Conservation (phyloP, 148 eudicot genomes). For the Selenicereus undatus region DNA sequence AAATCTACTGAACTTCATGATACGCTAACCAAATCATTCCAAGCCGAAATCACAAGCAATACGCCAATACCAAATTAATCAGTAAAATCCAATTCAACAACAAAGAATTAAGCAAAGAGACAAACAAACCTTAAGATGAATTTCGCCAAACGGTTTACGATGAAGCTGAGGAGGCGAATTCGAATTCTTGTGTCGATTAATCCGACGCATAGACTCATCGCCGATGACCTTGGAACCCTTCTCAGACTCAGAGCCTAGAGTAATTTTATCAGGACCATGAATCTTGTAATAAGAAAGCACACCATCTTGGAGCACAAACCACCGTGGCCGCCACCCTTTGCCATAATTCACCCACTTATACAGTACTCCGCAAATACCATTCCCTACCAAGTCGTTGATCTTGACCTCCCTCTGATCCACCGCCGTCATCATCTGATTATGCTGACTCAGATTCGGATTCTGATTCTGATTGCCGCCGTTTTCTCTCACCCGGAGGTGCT, state of each 20-base stretch:
- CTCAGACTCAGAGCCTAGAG: constrained; percentile 40
- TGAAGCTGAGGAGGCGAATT: constrained; percentile 15
- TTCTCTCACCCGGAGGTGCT: neutral
- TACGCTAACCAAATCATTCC: neutral
- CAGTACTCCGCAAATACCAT: constrained; percentile 62
- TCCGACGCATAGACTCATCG: constrained; percentile 55
- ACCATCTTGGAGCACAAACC: constrained; percentile 89
- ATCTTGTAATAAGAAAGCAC: constrained; percentile 78
- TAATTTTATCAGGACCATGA: constrained; percentile 70
- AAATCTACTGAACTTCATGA: neutral
- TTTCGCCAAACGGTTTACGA: constrained; percentile 70
- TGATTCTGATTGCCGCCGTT: neutral
- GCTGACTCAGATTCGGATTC: no score
- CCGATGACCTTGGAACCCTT: constrained; percentile 65
- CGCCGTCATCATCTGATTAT: neutral
- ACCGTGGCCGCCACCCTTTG: constrained; percentile 80
- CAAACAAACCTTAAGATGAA: constrained; percentile 68
- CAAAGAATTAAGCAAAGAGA: neutral
- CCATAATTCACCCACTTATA: constrained; percentile 95
- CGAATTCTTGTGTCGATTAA: constrained; percentile 25
- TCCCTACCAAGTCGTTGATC: constrained; percentile 62
- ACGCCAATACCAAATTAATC: neutral
- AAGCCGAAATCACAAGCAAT: neutral
- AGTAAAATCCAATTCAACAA: neutral
- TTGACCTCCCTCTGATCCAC: constrained; percentile 41